Conservation (phyloP, 805 yeast species). For the Kuraishia piskuri region DNA sequence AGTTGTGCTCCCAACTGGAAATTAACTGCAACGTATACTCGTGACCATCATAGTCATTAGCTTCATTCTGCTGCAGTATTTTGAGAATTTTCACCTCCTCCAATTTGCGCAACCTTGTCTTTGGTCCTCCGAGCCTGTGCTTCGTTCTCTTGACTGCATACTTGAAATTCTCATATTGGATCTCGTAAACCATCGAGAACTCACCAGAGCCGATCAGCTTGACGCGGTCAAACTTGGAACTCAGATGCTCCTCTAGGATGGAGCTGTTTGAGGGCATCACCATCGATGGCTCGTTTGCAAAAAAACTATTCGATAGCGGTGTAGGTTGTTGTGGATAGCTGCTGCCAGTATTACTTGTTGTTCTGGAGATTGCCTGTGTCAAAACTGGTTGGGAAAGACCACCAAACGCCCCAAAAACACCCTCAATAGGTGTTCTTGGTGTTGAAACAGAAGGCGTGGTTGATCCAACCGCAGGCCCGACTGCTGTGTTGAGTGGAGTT, state of each 20-base stretch:
- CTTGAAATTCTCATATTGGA: constrained; percentile 54
- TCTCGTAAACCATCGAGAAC: constrained; percentile 82
- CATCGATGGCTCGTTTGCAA: constrained; percentile 4
- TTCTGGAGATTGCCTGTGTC: neutral
- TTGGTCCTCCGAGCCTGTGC: constrained; percentile 48
- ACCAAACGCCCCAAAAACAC: constrained; percentile 8
- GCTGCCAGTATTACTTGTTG: neutral
- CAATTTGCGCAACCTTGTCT: constrained; percentile 50
- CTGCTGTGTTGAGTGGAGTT: neutral
- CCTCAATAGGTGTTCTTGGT: constrained; percentile 21
- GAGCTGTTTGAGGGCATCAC: constrained; percentile 4
- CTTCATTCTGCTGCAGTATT: constrained; percentile 28
- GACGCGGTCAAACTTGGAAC: constrained; percentile 55
- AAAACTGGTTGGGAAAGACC: neutral
- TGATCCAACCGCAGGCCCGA: neutral
- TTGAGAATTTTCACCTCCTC: constrained; percentile 73
- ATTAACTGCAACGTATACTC: constrained; percentile 73
- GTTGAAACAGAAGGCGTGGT: constrained; percentile 5
- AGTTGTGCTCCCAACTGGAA: constrained; percentile 78
- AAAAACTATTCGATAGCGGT: neutral
- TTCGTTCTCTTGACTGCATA: constrained; percentile 88
- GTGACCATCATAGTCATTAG: constrained; percentile 48
- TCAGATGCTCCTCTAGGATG: constrained; percentile 30
- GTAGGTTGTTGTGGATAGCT: neutral
- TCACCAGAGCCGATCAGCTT: constrained; percentile 75